Percentiles rank a stretch among this genome's conserved stretches.
These are phyloP conservation scores for Cutaneotrichosporon sp. DNA, from an alignment of 1,284 basidiomycete genomes.

Conservation along the genomic window DNA sequence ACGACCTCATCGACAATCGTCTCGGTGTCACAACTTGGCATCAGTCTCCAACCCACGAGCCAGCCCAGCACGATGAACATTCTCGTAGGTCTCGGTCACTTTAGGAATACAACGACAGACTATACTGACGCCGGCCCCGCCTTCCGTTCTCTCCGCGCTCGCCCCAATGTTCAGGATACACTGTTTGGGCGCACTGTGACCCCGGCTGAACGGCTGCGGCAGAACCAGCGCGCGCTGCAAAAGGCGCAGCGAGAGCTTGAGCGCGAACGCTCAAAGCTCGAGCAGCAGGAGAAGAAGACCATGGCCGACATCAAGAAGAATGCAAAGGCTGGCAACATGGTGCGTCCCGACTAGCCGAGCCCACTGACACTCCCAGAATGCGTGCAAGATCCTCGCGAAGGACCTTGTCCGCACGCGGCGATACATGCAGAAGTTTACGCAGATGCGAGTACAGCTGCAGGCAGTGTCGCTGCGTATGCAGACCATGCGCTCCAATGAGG, in stretches of 20 bases:
- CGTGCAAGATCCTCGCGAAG: conserved; percentile 98
- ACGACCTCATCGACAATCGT: too few relatives aligned
- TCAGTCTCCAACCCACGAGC: too few relatives aligned
- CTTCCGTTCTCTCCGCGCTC: neutral
- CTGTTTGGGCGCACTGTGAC: conserved; percentile 91
- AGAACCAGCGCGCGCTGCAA: conserved; percentile 90
- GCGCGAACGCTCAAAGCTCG: conserved; percentile 87
- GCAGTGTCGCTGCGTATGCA: conserved; percentile 95
- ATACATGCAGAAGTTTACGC: conserved; percentile 97
- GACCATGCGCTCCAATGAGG: conserved; percentile 91
- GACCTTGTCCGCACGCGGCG: conserved; percentile 92
- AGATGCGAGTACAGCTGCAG: conserved; percentile 97
- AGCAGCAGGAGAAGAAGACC: conserved; percentile 91
- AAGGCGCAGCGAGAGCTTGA: conserved; percentile 97
- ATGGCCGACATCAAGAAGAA: conserved; percentile 92
- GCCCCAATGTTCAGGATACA: conserved; percentile 61
- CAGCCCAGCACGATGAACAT: conserved; percentile 26
- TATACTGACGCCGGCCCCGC: conserved; percentile 6
- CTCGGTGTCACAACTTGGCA: too few relatives aligned
- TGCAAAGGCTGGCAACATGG: conserved; percentile 93
- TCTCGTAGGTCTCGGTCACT: conserved; percentile 15
- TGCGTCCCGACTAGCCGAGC: conserved; percentile 51
- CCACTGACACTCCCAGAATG: conserved; percentile 61
- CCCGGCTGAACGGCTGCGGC: conserved; percentile 89
- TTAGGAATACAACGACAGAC: too few relatives aligned